Base-by-base conservation (phyloP, 2,329 filamentous ascomycete species). In the Westerdykella ornata region DNA sequence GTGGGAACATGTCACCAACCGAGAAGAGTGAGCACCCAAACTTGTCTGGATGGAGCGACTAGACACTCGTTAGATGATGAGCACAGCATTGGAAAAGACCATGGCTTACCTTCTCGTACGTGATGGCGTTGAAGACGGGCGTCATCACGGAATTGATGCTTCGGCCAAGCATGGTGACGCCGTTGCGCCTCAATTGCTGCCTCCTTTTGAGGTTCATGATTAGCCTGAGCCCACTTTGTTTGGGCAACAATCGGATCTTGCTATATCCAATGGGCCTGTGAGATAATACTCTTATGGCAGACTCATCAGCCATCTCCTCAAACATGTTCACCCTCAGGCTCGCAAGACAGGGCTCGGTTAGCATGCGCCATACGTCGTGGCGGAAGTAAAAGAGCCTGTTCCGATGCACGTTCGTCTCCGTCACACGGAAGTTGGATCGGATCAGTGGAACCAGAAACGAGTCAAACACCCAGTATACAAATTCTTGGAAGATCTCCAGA, bases 381-480 rank as follows among this genome's bases (percentile, higher is more conserved):
- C 90, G 84, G 60, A 96, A 97, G 67, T 88, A 98, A 64, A 94
- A 95, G 1, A 97, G 69, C 19, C 81, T 80, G 54, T 92, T 88
- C 13, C 84, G 81, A 58, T 95, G 80, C 1, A 74, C 72, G 48
- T 80, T 88, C 0, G 88, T 92, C 63, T 98, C 92, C 0, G 92
- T 98, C 29, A 96, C 85, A 59, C 97, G 90, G 57, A 98, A 98
- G 56, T 92, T 89, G 47, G 79, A 81, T 26, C 86, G 80, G 36
- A 97, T 77, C 6, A 98, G 73, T 8, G 92, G 90, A 53, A 97
- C 85, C 42, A 98, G 60, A 16, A 96, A 73, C 0, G 89, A 96
- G 65, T 98, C 92, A 56, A 98, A 92, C 3, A 94, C 51, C 61
- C 89, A 98, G 68, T 96, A 97, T 5, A 97, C 56, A 43, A 97